Evolutionary conservation across 495 filamentous ascomycete species (phyloP).

Genomic region (Talaromyces ruber): DNA sequence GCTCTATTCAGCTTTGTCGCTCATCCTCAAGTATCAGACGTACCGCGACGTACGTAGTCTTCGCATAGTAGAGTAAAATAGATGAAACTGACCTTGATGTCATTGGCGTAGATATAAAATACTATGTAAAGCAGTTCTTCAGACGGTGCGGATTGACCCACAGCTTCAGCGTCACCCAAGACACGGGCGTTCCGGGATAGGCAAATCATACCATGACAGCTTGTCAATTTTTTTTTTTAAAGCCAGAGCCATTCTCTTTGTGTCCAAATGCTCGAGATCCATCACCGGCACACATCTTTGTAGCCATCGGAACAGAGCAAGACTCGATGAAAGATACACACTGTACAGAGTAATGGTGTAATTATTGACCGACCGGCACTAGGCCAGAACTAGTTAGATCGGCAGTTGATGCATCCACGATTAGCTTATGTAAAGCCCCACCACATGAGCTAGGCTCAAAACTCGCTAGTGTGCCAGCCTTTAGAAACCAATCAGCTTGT

Average conservation of each 20-base stretch:
- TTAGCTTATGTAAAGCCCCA: not conserved
- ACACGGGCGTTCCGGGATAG: not conserved
- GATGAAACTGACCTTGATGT: not conserved
- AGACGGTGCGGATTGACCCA: not conserved
- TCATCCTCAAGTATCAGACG: not conserved
- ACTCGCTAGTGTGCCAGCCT: not conserved
- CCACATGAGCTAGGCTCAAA: not conserved
- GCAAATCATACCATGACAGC: not conserved
- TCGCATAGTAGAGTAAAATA: not conserved
- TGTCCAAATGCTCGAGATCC: not conserved
- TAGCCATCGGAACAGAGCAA: not conserved
- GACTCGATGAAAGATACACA: not conserved
- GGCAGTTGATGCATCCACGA: not conserved
- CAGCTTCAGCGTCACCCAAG: not conserved
- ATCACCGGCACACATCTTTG: not conserved
- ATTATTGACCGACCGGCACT: not conserved
- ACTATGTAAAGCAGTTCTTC: not conserved
- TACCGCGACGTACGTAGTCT: not conserved
- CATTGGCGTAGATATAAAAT: not conserved
- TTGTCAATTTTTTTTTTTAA: not conserved
- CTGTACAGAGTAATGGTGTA: not conserved
- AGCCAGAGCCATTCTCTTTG: not conserved
- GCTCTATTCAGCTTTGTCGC: not conserved
- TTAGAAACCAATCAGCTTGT: not conserved
- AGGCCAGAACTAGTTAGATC: not conserved